These are phyloP conservation scores for Actinomortierella ambigua DNA, from an alignment of 371 early-diverging fungal genomes.

Conservation along the genomic window DNA sequence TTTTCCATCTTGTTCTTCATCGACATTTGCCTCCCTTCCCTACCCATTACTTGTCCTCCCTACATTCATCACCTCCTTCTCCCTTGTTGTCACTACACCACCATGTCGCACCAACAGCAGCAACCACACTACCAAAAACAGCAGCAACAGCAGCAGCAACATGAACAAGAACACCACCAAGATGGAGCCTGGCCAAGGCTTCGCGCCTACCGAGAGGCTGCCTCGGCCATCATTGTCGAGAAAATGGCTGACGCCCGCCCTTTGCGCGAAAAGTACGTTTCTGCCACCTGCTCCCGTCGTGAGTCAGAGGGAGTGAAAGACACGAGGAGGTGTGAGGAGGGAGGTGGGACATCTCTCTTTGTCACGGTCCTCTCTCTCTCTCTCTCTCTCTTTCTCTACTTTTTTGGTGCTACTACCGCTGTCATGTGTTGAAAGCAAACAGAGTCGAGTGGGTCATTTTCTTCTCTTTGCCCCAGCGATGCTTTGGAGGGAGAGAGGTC, in stretches of 20 bases:
- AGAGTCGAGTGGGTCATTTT: too few relatives aligned
- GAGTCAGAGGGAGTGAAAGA: not conserved
- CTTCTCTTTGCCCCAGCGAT: too few relatives aligned
- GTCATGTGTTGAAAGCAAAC: too few relatives aligned
- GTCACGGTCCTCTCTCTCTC: not conserved
- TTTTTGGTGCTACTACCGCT: not conserved
- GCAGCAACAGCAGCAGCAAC: not conserved
- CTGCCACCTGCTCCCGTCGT: not conserved
- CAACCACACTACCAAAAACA: not conserved
- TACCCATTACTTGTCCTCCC: too few relatives aligned
- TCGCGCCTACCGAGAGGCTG: constrained; percentile 17
- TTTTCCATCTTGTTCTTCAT: too few relatives aligned
- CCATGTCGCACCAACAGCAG: too few relatives aligned
- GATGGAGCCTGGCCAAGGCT: constrained; percentile 24
- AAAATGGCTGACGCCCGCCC: constrained; percentile 14
- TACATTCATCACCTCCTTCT: too few relatives aligned
- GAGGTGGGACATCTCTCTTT: not conserved
- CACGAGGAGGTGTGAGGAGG: not conserved
- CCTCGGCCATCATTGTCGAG: constrained; percentile 22
- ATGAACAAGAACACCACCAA: too few relatives aligned
- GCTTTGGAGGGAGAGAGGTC: too few relatives aligned
- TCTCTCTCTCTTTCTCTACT: not conserved
- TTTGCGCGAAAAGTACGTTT: constrained; percentile 28
- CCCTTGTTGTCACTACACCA: too few relatives aligned
- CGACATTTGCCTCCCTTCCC: too few relatives aligned